These are phyloP conservation scores for Fraxinus latifolia DNA, from an alignment of 305 asterid genomes.

Conservation along the genomic window DNA sequence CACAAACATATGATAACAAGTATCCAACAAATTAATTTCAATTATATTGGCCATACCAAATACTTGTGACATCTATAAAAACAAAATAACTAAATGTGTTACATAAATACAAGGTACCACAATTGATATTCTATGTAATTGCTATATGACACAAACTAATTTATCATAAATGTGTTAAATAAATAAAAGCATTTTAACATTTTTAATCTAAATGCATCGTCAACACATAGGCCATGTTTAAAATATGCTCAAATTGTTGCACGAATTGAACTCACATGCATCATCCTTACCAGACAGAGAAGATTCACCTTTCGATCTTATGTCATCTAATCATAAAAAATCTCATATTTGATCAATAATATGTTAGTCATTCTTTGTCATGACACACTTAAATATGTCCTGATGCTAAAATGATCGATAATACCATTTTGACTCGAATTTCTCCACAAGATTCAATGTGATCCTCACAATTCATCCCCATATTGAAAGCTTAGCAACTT, in stretches of 20 bases:
- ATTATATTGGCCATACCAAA: too few relatives aligned
- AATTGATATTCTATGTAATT: neutral
- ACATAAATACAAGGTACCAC: neutral
- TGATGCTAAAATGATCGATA: neutral
- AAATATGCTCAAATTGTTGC: neutral
- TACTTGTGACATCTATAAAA: too few relatives aligned
- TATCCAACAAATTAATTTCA: too few relatives aligned
- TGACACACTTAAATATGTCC: neutral
- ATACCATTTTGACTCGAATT: neutral
- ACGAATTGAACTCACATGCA: neutral
- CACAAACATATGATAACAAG: too few relatives aligned
- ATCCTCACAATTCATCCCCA: neutral
- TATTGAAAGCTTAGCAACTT: too few relatives aligned
- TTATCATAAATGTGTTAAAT: neutral
- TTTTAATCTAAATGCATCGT: neutral
- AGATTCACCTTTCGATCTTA: neutral
- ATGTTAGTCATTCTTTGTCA: neutral
- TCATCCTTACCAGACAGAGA: neutral
- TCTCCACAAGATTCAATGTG: neutral
- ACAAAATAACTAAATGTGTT: neutral
- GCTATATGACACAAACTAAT: neutral
- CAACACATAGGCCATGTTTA: neutral
- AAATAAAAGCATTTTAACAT: neutral
- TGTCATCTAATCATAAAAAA: neutral
- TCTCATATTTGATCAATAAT: neutral